Conservation (phyloP, 768 basidiomycete species). For the Boletus speciosus region DNA sequence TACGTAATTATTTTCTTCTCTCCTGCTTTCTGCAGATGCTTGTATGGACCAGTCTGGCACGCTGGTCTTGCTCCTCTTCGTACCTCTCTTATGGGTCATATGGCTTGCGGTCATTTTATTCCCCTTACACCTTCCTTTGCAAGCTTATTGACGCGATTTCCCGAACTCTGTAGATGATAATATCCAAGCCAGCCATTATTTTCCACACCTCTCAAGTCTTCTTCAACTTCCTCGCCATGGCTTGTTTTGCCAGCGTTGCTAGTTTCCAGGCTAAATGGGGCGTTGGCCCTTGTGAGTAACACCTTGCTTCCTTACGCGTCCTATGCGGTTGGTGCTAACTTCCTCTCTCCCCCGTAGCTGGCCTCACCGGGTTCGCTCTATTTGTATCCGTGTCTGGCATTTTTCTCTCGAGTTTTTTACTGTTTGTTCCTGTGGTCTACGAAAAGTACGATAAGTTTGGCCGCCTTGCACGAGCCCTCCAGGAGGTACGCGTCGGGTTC, state of each 20-base stretch:
- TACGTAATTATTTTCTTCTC: slow-evolving; percentile 33
- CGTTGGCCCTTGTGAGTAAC: slow-evolving; percentile 78
- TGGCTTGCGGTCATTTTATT: slow-evolving; percentile 63
- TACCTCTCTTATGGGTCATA: slow-evolving; percentile 60
- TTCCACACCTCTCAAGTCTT: slow-evolving; percentile 78
- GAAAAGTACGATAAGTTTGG: slow-evolving; percentile 83
- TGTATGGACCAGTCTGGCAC: slow-evolving; percentile 42
- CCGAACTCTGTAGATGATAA: slow-evolving; percentile 63
- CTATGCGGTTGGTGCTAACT: slow-evolving; percentile 11
- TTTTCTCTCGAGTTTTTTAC: slow-evolving; percentile 67
- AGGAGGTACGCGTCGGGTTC: slow-evolving; percentile 79
- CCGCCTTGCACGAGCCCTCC: slow-evolving; percentile 74
- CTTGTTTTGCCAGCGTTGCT: slow-evolving; percentile 87
- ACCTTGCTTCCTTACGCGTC: background rate
- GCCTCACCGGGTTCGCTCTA: slow-evolving; percentile 80
- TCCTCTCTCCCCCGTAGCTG: slow-evolving; percentile 49
- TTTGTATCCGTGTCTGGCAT: slow-evolving; percentile 76
- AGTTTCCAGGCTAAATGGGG: slow-evolving; percentile 82
- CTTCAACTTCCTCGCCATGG: slow-evolving; percentile 91
- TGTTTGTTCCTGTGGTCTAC: slow-evolving; percentile 75
- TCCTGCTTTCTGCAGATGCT: slow-evolving; percentile 28
- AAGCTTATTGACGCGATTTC: slow-evolving; percentile 15
- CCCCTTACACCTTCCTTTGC: slow-evolving; percentile 1
- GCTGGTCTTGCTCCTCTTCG: slow-evolving; percentile 60
- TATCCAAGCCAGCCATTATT: slow-evolving; percentile 78